Percentiles rank a stretch among this genome's conserved stretches.
Conservation (phyloP, 1,284 basidiomycete genomes). For the Rhodotorula sp. region DNA sequence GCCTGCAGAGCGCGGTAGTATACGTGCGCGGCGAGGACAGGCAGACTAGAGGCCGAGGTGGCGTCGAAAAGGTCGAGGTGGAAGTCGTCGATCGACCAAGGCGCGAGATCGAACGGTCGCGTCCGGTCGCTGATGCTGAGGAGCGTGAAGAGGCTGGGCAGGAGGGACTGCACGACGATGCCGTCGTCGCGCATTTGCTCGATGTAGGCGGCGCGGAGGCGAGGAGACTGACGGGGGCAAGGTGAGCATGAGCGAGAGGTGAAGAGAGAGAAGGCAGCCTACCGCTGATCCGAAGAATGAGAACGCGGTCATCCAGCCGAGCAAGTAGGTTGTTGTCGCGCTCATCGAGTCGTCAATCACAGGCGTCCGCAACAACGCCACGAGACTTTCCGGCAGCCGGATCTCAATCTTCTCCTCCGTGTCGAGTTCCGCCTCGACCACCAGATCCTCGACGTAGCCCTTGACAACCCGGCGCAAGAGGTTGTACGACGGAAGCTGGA, state of each 20-base stretch:
- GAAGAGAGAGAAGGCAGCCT: conserved; percentile 46
- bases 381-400: conserved; percentile 63
- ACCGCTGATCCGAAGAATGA: conserved; percentile 85
- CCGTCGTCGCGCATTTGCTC: conserved; percentile 74
- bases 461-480: conserved; percentile 64
- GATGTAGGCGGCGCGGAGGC: conserved; percentile 75
- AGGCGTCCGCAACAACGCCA: conserved; percentile 53
- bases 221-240: conserved; percentile 62
- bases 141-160: conserved; percentile 72
- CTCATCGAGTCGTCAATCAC: not conserved
- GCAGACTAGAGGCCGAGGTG: conserved; percentile 52
- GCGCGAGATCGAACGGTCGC: conserved; percentile 70
- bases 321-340: conserved; percentile 55
- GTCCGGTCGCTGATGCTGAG: conserved; percentile 63
- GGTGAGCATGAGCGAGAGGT: not conserved
- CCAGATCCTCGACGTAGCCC: conserved; percentile 71
- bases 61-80: conserved; percentile 59
- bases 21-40: conserved; percentile 78
- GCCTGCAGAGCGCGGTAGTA: conserved; percentile 80
- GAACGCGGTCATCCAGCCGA: conserved; percentile 86
- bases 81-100: conserved; percentile 84
- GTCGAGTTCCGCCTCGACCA: conserved; percentile 80
- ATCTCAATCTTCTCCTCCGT: conserved; percentile 55
- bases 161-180: conserved; percentile 64
- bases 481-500: conserved; percentile 69